Percentiles rank a stretch among this genome's conserved stretches.
Evolutionary conservation across 257 asterid species (phyloP).

Genomic region (Capsicum pubescens): DNA sequence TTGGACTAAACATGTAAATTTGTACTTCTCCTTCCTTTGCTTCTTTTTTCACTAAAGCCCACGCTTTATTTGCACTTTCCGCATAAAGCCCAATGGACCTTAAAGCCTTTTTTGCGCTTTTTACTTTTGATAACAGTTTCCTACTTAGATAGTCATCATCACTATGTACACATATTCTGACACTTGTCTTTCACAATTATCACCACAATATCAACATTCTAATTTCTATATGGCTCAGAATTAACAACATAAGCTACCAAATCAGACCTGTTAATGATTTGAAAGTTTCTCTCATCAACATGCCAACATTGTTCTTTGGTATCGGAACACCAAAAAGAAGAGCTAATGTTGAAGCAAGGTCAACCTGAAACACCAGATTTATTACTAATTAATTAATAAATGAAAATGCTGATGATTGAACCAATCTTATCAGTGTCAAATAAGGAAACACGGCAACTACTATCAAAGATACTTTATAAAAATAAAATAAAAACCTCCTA

Average conservation of each 20-base stretch:
- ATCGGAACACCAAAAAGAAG: conserved; percentile 94
- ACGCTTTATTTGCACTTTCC: no score
- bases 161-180: background rate
- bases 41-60: no score
- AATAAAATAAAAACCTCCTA: background rate
- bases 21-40: no score
- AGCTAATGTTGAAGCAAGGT: conserved; percentile 80
- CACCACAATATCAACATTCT: conserved; percentile 7
- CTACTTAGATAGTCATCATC: conserved; percentile 1
- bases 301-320: conserved; percentile 84
- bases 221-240: conserved; percentile 8
- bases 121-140: background rate
- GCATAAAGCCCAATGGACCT: no score
- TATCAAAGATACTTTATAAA: background rate
- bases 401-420: background rate
- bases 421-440: background rate
- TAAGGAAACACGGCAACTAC: background rate
- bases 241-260: conserved; percentile 29
- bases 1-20: no score
- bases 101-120: no score
- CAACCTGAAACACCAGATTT: conserved; percentile 66
- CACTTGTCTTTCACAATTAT: background rate
- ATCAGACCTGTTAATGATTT: conserved; percentile 64
- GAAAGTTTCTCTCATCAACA: conserved; percentile 66
- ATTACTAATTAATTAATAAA: no score